phyloP scores from a whole-genome alignment of 2,329 filamentous ascomycete genomes.

The Dryadomyces quercivorus region DNA sequence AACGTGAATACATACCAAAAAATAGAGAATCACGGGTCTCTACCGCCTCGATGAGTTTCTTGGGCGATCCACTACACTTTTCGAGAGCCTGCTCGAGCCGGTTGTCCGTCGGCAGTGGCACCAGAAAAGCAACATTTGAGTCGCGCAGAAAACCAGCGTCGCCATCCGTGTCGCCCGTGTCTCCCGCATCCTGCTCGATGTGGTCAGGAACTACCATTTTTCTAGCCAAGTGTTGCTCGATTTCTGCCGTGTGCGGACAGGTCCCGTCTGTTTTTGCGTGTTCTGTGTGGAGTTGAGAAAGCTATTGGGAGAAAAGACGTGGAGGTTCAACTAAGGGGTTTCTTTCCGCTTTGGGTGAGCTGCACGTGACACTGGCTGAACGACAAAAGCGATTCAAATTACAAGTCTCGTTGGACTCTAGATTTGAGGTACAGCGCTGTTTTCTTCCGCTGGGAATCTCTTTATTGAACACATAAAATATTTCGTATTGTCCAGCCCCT shows the following conservation, averaged over 20 bases:
- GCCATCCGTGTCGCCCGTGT: not conserved
- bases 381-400: too few relatives aligned
- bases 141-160: constrained; percentile 39
- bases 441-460: too few relatives aligned
- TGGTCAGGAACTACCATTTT: constrained; percentile 1
- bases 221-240: not conserved
- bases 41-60: constrained; percentile 42
- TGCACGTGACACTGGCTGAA: not conserved
- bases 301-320: not conserved
- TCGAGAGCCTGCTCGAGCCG: constrained; percentile 39
- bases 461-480: too few relatives aligned
- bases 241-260: too few relatives aligned
- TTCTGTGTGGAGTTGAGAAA: too few relatives aligned
- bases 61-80: constrained; percentile 20
- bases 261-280: too few relatives aligned
- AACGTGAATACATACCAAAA: constrained; percentile 45
- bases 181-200: not conserved
- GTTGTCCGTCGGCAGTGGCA: constrained; percentile 44
- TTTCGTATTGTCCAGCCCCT: too few relatives aligned
- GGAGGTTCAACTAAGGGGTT: not conserved
- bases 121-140: constrained; percentile 47
- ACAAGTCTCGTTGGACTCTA: too few relatives aligned
- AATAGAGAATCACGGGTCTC: constrained; percentile 53
- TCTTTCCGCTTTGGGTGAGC: not conserved
- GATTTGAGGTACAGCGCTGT: too few relatives aligned